Conservation (phyloP, 495 filamentous ascomycete genomes). For the Ascodesmis nigricans region DNA sequence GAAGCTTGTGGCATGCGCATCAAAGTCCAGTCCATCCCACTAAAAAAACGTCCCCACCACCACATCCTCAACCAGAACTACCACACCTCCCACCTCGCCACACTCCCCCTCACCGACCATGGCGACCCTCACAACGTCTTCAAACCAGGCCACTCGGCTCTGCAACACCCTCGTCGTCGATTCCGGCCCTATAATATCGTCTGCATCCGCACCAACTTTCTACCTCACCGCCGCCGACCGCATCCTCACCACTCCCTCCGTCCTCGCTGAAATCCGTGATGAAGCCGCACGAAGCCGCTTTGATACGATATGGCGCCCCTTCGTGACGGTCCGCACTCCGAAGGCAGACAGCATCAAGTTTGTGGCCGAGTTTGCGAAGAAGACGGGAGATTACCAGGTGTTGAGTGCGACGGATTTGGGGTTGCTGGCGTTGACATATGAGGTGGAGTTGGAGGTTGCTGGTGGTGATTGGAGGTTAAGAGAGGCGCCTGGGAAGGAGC, state of each 20-base stretch:
- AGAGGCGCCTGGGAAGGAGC: constrained; percentile 52
- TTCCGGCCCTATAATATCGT: constrained; percentile 73
- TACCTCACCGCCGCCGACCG: constrained; percentile 52
- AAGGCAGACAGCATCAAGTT: constrained; percentile 50
- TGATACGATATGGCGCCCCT: constrained; percentile 62
- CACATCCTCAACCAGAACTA: too few species aligned
- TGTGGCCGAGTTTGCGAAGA: constrained; percentile 66
- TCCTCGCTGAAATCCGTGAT: constrained; percentile 77
- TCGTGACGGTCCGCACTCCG: constrained; percentile 55
- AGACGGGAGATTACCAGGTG: constrained; percentile 72
- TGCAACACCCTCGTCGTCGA: constrained; percentile 58
- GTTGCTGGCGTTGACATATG: constrained; percentile 74
- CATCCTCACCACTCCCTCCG: constrained; percentile 65
- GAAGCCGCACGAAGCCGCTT: constrained; percentile 55
- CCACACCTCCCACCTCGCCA: too few species aligned
- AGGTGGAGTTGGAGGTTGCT: constrained; percentile 67
- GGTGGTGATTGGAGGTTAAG: constrained; percentile 64
- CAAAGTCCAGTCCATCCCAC: too few species aligned
- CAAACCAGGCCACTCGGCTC: too few species aligned
- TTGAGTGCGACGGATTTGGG: constrained; percentile 74
- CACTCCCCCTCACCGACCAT: too few species aligned
- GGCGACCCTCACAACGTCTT: too few species aligned
- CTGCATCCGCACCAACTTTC: constrained; percentile 15
- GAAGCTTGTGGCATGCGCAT: too few species aligned
- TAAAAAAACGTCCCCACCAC: too few species aligned